These are phyloP conservation scores for Cyathus striatus DNA, from an alignment of 768 basidiomycete genomes.

Conservation along the genomic window DNA sequence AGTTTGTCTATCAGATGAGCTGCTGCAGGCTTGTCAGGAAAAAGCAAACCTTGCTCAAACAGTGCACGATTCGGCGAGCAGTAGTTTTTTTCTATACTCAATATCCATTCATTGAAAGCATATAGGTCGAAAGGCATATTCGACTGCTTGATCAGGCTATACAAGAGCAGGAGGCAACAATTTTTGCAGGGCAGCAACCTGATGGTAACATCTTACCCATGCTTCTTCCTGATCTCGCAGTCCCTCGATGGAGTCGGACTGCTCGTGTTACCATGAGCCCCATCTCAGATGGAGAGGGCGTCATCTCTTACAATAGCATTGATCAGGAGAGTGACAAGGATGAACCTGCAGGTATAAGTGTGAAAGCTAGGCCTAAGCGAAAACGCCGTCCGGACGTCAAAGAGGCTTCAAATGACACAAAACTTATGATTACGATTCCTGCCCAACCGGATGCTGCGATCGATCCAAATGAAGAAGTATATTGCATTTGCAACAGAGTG, in stretches of 20 bases:
- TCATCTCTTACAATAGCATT: constrained; percentile 5
- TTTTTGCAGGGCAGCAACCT: constrained; percentile 28
- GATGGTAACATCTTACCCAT: constrained; percentile 35
- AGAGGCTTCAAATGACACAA: no score
- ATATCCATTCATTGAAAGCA: constrained; percentile 5
- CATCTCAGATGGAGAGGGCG: constrained; percentile 24
- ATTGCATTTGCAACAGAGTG: constrained; percentile 78
- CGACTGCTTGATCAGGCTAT: constrained; percentile 70
- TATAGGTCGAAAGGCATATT: constrained; percentile 75
- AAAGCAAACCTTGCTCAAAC: constrained; percentile 73
- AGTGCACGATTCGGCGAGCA: constrained; percentile 61
- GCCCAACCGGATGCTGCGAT: constrained; percentile 14
- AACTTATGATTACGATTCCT: constrained; percentile 34
- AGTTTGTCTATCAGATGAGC: constrained; percentile 54
- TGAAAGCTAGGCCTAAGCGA: no score
- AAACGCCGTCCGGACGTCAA: constrained; percentile 1
- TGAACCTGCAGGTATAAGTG: no score
- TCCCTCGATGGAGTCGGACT: constrained; percentile 48
- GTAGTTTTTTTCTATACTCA: neutral
- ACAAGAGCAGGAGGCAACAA: constrained; percentile 33
- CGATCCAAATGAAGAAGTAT: constrained; percentile 53
- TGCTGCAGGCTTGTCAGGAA: constrained; percentile 64
- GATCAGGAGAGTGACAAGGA: constrained; percentile 1
- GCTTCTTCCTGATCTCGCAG: constrained; percentile 57
- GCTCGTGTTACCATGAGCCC: constrained; percentile 38